These are phyloP conservation scores for Boechera divaricarpa DNA, from an alignment of 345 rosid genomes.

Conservation along the genomic window DNA sequence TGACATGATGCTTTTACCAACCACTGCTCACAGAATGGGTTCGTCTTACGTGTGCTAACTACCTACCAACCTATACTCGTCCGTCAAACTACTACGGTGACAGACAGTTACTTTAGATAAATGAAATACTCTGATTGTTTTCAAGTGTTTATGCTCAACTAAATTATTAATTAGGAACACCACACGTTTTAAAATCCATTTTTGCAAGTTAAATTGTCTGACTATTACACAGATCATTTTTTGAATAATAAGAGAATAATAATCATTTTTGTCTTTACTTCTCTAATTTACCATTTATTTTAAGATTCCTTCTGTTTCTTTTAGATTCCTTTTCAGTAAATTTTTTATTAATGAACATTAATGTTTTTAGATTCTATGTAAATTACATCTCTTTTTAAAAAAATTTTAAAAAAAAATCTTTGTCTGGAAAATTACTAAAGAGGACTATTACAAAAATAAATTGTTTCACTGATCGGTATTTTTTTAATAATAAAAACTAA, in stretches of 20 bases:
- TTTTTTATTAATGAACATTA: neutral
- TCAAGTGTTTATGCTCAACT: neutral
- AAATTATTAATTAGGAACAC: neutral
- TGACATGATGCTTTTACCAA: conserved; percentile 24
- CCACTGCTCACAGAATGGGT: neutral
- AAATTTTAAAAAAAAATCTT: too few species aligned
- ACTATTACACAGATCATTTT: neutral
- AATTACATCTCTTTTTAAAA: neutral
- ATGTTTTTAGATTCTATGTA: neutral
- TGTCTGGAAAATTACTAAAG: neutral
- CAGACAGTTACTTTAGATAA: conserved; percentile 13
- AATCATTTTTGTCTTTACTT: neutral
- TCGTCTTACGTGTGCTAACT: neutral
- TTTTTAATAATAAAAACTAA: neutral
- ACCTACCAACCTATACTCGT: conserved; percentile 16
- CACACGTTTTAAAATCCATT: conserved; percentile 10
- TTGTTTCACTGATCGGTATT: neutral
- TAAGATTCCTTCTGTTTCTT: neutral
- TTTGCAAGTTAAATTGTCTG: conserved; percentile 27
- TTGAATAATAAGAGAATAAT: neutral
- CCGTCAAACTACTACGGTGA: conserved; percentile 16
- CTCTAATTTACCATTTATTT: neutral
- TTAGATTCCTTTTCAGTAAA: neutral
- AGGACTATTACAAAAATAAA: neutral
- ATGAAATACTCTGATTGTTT: neutral